These are phyloP conservation scores for Betula pendula DNA, from an alignment of 306 rosid genomes.

Conservation along the genomic window DNA sequence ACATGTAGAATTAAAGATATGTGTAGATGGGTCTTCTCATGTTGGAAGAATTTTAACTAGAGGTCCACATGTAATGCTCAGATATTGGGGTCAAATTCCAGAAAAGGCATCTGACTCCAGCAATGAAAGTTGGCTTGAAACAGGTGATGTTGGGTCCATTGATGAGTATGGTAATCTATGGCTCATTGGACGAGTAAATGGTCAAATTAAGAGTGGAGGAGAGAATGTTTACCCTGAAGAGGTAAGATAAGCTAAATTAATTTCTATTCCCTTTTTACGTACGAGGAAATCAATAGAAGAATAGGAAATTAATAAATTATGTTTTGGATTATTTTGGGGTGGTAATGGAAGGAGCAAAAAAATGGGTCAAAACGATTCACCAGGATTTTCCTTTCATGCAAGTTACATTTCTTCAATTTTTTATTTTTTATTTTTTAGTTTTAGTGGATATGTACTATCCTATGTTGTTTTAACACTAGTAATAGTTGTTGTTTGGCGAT, in stretches of 20 bases:
- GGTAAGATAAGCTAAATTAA: slow-evolving; percentile 37
- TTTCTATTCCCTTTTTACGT: slow-evolving; percentile 5
- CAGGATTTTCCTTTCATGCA: background rate
- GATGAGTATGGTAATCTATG: slow-evolving; percentile 67
- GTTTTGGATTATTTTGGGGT: background rate
- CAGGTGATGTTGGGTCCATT: slow-evolving; percentile 81
- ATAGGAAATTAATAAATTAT: background rate
- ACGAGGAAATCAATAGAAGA: slow-evolving; percentile 8
- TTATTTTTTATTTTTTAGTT: too few relatives aligned
- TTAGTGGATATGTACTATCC: background rate
- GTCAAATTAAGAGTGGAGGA: slow-evolving; percentile 89
- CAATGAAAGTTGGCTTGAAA: slow-evolving; percentile 73
- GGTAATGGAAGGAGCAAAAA: background rate
- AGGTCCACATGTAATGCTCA: slow-evolving; percentile 89
- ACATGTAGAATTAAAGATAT: slow-evolving; percentile 73
- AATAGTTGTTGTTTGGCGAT: slow-evolving; percentile 19
- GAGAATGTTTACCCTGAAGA: slow-evolving; percentile 95
- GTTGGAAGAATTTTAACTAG: slow-evolving; percentile 81
- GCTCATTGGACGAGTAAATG: slow-evolving; percentile 78
- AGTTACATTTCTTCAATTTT: background rate
- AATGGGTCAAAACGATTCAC: background rate
- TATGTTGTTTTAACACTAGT: background rate
- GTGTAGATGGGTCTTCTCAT: slow-evolving; percentile 39
- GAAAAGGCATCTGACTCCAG: slow-evolving; percentile 32
- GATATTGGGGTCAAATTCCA: slow-evolving; percentile 66